A percentile compares a stretch with the other conserved stretches of the same genome.
phyloP scores from a whole-genome alignment of 805 yeast genomes.

The Metschnikowia corniflorae region DNA sequence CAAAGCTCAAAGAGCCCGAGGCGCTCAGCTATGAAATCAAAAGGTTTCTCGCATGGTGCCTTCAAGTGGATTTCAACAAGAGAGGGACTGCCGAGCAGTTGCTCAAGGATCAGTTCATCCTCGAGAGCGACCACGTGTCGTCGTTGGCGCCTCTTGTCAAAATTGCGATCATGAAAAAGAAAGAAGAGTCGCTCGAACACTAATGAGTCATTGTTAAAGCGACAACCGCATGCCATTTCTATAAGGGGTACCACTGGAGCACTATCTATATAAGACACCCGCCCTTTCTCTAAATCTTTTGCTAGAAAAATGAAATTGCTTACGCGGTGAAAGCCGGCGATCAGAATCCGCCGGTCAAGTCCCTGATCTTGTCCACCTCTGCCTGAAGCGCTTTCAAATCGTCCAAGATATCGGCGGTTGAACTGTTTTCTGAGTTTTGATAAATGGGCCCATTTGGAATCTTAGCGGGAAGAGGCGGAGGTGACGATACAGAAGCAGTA shows the following conservation, averaged over 20 bases:
- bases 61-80: constrained; percentile 78
- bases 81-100: constrained; percentile 77
- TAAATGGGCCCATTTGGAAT: constrained; percentile 22
- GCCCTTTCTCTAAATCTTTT: too few species aligned
- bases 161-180: constrained; percentile 66
- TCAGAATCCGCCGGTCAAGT: constrained; percentile 44
- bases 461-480: constrained; percentile 17
- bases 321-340: too few species aligned
- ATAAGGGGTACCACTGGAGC: too few species aligned
- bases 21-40: constrained; percentile 63
- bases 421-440: constrained; percentile 10
- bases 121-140: constrained; percentile 56
- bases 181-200: constrained; percentile 22
- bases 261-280: constrained; percentile 6
- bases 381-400: constrained; percentile 65
- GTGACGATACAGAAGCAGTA: constrained; percentile 3
- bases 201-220: not conserved
- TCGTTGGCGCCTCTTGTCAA: constrained; percentile 72
- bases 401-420: constrained; percentile 52
- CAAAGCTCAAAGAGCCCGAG: constrained; percentile 86
- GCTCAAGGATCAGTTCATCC: constrained; percentile 61
- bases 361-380: constrained; percentile 59
- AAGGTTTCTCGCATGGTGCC: constrained; percentile 68
- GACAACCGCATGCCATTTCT: too few species aligned
- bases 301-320: too few species aligned